Evolutionary conservation across 192 early-diverging fungal species (phyloP).

Genomic region (Polychytrium aggregatum): DNA sequence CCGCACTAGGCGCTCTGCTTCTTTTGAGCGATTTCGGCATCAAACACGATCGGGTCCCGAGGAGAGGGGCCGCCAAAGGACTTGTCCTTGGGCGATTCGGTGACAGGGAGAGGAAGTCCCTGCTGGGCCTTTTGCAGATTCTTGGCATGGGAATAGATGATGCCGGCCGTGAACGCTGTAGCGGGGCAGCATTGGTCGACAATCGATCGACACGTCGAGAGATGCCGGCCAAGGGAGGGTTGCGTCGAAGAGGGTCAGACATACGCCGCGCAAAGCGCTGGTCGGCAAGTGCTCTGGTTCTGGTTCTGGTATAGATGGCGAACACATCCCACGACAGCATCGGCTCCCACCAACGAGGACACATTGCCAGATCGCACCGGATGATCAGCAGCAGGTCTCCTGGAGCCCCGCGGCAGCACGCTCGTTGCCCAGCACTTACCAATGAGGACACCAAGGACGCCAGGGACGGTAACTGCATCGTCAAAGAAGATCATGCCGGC

Average conservation of each 20-base stretch:
- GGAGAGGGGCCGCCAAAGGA: too few relatives aligned
- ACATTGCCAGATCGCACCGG: too few relatives aligned
- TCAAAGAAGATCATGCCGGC: constrained; percentile 93
- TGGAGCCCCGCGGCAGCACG: too few relatives aligned
- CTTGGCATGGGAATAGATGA: constrained; percentile 18
- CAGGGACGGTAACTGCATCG: constrained; percentile 65
- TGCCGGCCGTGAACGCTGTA: constrained; percentile 15
- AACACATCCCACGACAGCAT: not conserved
- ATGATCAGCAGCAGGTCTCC: too few relatives aligned
- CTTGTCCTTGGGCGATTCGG: too few relatives aligned
- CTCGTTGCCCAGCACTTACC: too few relatives aligned
- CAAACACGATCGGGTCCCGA: too few relatives aligned
- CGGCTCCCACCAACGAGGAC: not conserved
- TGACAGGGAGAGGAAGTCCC: too few relatives aligned
- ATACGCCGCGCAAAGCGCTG: not conserved
- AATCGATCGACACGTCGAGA: not conserved
- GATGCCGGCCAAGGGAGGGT: not conserved
- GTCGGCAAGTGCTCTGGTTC: not conserved
- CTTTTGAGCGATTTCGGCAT: too few relatives aligned
- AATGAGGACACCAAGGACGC: constrained; percentile 76
- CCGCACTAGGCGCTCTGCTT: too few relatives aligned
- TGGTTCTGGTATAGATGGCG: not conserved
- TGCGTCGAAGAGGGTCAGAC: not conserved
- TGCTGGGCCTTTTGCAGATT: constrained; percentile 22
- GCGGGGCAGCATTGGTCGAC: not conserved